Evolutionary conservation across 176 grass and related monocot species (phyloP).

Genomic region (Aegilops speltoides): DNA sequence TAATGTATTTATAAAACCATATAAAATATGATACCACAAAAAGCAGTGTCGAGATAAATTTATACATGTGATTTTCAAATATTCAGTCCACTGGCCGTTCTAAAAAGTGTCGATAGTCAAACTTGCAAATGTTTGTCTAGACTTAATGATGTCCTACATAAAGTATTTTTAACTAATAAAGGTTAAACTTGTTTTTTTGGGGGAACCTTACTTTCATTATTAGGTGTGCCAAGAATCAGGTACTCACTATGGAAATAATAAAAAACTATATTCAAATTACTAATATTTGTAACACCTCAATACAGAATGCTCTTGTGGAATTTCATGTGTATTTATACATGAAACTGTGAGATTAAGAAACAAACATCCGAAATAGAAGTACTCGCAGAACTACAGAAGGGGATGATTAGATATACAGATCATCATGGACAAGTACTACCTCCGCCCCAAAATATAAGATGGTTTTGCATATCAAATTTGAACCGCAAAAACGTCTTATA

Average conservation of each 20-base stretch:
- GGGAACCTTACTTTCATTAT: background rate
- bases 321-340: too few species aligned
- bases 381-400: background rate
- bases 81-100: background rate
- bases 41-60: background rate
- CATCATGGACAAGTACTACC: background rate
- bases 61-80: background rate
- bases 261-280: background rate
- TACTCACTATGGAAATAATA: background rate
- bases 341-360: background rate
- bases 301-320: background rate
- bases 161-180: background rate
- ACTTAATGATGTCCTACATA: background rate
- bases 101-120: background rate
- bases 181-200: background rate
- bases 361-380: background rate
- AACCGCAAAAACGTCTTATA: too few species aligned
- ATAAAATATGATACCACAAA: too few species aligned
- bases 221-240: background rate
- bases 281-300: background rate
- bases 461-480: too few species aligned
- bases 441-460: background rate
- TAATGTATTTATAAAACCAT: too few species aligned
- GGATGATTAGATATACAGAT: background rate
- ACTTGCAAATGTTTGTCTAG: background rate